Percentiles rank a stretch among this genome's conserved stretches.
Evolutionary conservation across 2,329 filamentous ascomycete species (phyloP).

Genomic region (Aspergillus spinulosporus): DNA sequence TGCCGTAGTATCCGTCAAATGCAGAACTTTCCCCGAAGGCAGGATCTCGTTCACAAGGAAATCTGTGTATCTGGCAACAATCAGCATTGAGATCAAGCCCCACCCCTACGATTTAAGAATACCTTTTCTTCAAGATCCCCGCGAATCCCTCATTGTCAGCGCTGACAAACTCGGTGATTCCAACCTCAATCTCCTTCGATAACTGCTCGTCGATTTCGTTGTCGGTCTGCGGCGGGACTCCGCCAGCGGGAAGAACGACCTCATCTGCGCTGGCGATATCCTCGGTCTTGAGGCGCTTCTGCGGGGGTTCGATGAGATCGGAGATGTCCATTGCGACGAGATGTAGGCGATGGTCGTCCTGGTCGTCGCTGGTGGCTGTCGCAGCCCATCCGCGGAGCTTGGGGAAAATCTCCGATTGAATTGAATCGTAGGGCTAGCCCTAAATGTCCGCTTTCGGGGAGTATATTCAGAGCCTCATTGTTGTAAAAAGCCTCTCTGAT

Average conservation of each 20-base stretch:
- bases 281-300: constrained; percentile 38
- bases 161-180: constrained; percentile 66
- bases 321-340: constrained; percentile 31
- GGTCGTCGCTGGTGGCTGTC: background rate
- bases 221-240: constrained; percentile 15
- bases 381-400: constrained; percentile 20
- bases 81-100: background rate
- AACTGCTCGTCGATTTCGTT: constrained; percentile 33
- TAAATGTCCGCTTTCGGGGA: constrained; percentile 27
- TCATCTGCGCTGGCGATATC: constrained; percentile 22
- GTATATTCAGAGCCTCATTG: constrained; percentile 1
- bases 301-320: constrained; percentile 37
- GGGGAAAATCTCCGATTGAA: constrained; percentile 16
- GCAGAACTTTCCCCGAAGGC: constrained; percentile 72
- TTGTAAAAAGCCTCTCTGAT: too few species aligned
- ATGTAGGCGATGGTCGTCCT: constrained; percentile 11
- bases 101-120: background rate
- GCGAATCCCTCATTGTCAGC: constrained; percentile 58
- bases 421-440: constrained; percentile 27
- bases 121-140: constrained; percentile 63
- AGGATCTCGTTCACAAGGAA: constrained; percentile 90
- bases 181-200: constrained; percentile 50
- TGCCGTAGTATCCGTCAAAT: constrained; percentile 57
- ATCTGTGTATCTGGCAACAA: constrained; percentile 69
- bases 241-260: constrained; percentile 19